A percentile compares a stretch with the other conserved stretches of the same genome.
Evolutionary conservation across 805 yeast species (phyloP).

Genomic region (Gaillardinia entomophila): DNA sequence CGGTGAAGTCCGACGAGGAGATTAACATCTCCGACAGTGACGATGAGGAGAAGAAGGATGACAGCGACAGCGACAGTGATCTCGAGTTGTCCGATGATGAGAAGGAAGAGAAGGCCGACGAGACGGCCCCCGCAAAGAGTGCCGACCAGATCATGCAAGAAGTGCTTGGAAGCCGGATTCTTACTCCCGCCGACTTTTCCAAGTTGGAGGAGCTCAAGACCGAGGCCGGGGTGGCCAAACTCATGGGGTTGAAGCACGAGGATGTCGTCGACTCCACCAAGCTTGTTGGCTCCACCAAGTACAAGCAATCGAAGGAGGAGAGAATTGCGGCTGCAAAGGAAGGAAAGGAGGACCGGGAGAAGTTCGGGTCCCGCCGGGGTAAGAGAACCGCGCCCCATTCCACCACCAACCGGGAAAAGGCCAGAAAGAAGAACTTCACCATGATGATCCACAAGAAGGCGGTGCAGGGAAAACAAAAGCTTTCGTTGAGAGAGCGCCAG

Average conservation of each 20-base stretch:
- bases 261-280: constrained; percentile 77
- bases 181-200: constrained; percentile 98
- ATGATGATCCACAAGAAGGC: constrained; percentile 96
- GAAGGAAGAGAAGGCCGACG: constrained; percentile 18
- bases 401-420: constrained; percentile 94
- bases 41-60: constrained; percentile 39
- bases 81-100: constrained; percentile 20
- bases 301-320: constrained; percentile 86
- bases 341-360: constrained; percentile 90
- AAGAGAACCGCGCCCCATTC: constrained; percentile 70
- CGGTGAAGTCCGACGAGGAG: constrained; percentile 77
- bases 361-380: constrained; percentile 84
- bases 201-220: constrained; percentile 82
- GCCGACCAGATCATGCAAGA: constrained; percentile 37
- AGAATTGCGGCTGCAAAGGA: constrained; percentile 80
- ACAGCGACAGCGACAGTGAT: constrained; percentile 9
- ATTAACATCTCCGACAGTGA: constrained; percentile 49
- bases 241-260: constrained; percentile 69
- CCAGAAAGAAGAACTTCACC: constrained; percentile 96
- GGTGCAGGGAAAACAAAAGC: constrained; percentile 89
- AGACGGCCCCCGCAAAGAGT: constrained; percentile 28
- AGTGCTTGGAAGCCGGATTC: constrained; percentile 65
- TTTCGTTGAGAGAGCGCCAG: constrained; percentile 88
- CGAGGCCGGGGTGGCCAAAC: constrained; percentile 79
- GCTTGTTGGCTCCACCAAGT: constrained; percentile 72